Conservation (phyloP, 306 rosid species). For the Cucurbita pepo region DNA sequence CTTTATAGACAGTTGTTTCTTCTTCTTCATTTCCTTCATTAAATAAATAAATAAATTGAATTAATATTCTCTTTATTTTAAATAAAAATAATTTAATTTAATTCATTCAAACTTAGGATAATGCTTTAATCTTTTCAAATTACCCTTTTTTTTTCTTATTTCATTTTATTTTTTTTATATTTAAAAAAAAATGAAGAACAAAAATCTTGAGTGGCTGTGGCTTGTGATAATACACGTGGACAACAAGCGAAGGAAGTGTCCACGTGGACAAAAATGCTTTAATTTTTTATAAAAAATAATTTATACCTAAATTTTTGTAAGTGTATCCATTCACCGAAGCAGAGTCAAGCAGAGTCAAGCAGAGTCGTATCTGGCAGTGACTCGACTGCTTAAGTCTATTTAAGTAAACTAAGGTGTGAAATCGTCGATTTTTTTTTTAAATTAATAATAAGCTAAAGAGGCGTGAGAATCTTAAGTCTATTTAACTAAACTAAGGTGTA, state of each 20-base stretch:
- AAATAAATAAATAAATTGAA: not conserved
- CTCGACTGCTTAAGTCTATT: too few relatives aligned
- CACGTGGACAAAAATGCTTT: not conserved
- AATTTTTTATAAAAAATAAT: not conserved
- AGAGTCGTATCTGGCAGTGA: too few relatives aligned
- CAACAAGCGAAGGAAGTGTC: not conserved
- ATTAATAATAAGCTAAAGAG: too few relatives aligned
- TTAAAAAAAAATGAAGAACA: too few relatives aligned
- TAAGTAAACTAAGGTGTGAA: too few relatives aligned
- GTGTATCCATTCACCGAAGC: too few relatives aligned
- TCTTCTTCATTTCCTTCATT: not conserved
- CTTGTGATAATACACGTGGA: conserved; percentile 5
- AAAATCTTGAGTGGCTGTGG: not conserved
- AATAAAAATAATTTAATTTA: not conserved
- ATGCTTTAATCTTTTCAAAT: not conserved
- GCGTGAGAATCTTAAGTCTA: not conserved
- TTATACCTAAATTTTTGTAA: not conserved
- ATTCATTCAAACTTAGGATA: not conserved
- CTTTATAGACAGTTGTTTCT: conserved; percentile 3
- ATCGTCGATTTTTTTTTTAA: too few relatives aligned
- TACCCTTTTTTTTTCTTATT: not conserved
- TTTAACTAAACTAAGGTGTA: not conserved
- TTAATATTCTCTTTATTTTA: not conserved
- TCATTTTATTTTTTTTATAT: not conserved
- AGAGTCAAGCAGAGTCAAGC: too few relatives aligned